These are phyloP conservation scores for Tanozyma kutaoensis DNA, from an alignment of 805 yeast species.

Conservation along the genomic window DNA sequence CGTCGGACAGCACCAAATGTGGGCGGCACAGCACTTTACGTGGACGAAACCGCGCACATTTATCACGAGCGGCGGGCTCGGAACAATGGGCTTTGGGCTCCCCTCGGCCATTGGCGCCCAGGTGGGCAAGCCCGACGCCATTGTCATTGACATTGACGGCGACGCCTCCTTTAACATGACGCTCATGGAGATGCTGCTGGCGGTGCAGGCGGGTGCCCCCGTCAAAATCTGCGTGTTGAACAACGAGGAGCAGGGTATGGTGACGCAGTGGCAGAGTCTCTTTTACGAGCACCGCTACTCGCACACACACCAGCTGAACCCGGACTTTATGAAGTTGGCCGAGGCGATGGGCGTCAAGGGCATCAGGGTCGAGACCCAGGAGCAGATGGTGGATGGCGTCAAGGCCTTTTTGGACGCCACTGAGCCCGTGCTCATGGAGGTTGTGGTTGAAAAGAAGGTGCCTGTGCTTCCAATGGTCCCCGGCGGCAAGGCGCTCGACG, in stretches of 20 bases:
- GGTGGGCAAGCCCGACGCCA: constrained; percentile 86
- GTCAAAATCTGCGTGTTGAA: constrained; percentile 81
- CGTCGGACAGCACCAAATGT: constrained; percentile 99
- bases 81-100: constrained; percentile 96
- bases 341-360: constrained; percentile 91
- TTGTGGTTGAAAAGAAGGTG: constrained; percentile 78
- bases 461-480: constrained; percentile 99
- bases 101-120: constrained; percentile 99
- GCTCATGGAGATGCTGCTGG: constrained; percentile 80
- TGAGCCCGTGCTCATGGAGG: constrained; percentile 83
- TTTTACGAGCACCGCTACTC: constrained; percentile 95
- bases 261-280: constrained; percentile 97
- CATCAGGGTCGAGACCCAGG: constrained; percentile 57
- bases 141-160: constrained; percentile 95
- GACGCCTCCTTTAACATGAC: constrained; percentile 99
- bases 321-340: constrained; percentile 84
- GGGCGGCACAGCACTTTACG: constrained; percentile 97
- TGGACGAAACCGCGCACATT: constrained; percentile 90
- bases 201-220: constrained; percentile 88
- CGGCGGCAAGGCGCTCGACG: constrained; percentile 88
- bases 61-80: constrained; percentile 97
- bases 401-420: constrained; percentile 58
- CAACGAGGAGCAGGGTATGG: constrained; percentile 99
- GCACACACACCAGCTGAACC: constrained; percentile 95
- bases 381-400: constrained; percentile 34